Percentiles rank a stretch among this genome's conserved stretches.
These are phyloP conservation scores for Bassia scoparia DNA, from an alignment of 148 eudicot genomes.

Conservation along the genomic window DNA sequence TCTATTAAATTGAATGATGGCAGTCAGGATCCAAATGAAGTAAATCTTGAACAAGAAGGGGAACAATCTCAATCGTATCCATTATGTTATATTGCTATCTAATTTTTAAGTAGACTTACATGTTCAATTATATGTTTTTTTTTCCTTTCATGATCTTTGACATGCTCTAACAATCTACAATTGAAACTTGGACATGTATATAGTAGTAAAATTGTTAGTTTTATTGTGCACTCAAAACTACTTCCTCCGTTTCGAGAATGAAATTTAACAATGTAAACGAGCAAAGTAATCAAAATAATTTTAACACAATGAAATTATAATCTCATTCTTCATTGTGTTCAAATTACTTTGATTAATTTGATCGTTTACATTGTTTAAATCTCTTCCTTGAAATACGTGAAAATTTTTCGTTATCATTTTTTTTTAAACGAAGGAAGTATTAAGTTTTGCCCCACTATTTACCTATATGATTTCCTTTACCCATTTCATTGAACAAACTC, in stretches of 20 bases:
- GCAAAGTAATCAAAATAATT: no score
- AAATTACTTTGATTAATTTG: no score
- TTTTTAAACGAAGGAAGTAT: no score
- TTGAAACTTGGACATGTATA: not conserved
- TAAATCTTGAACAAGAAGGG: not conserved
- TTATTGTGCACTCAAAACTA: not conserved
- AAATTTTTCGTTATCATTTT: not conserved
- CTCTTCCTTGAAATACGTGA: no score
- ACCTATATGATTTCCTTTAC: constrained; percentile 13
- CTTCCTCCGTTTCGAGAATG: no score
- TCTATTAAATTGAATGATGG: not conserved
- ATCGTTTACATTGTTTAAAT: no score
- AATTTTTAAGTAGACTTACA: not conserved
- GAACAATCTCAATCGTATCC: constrained; percentile 16
- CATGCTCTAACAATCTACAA: not conserved
- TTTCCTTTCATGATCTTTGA: not conserved
- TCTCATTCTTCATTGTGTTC: no score
- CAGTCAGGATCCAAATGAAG: not conserved
- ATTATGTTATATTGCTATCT: not conserved
- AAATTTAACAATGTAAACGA: no score
- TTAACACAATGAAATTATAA: no score
- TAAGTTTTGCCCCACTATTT: no score
- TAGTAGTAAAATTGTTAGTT: not conserved
- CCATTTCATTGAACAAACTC: not conserved
- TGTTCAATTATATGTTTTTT: not conserved